phyloP scores from a whole-genome alignment of 805 yeast genomes.

The Candida tallmaniae region DNA sequence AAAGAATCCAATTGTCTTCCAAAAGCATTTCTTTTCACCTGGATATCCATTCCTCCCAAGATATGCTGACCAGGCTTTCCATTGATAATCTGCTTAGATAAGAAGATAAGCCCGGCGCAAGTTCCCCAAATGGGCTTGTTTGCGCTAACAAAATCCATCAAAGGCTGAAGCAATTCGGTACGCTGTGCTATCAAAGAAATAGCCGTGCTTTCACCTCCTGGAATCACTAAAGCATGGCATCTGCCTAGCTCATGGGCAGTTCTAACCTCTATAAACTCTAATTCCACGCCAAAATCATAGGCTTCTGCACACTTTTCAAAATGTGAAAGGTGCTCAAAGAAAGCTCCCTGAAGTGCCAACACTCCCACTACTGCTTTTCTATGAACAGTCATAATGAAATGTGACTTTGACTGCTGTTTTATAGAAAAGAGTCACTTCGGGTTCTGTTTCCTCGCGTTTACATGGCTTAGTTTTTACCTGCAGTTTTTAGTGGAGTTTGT shows the following conservation, averaged over 20 bases:
- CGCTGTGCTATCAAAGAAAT: conserved; percentile 70
- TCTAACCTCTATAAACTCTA: conserved; percentile 45
- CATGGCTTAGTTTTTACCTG: no score
- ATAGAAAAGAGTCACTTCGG: no score
- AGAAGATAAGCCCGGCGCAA: conserved; percentile 75
- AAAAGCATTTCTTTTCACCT: conserved; percentile 68
- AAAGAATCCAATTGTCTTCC: conserved; percentile 76
- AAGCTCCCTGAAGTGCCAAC: conserved; percentile 77
- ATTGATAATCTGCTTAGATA: conserved; percentile 50
- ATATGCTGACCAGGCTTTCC: conserved; percentile 52
- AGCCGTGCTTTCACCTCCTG: conserved; percentile 69
- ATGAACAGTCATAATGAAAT: conserved; percentile 7
- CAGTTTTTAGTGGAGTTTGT: no score
- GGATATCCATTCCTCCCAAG: conserved; percentile 61
- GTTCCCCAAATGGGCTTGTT: conserved; percentile 76
- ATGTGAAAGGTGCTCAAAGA: conserved; percentile 58
- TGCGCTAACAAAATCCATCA: conserved; percentile 46
- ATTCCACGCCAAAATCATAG: conserved; percentile 14
- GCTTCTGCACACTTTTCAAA: conserved; percentile 29
- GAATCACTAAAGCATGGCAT: conserved; percentile 62
- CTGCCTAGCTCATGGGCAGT: conserved; percentile 43
- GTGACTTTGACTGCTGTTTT: no score
- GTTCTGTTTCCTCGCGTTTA: no score
- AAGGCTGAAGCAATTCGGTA: conserved; percentile 51
- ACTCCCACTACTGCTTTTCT: conserved; percentile 49